A percentile compares a stretch with the other conserved stretches of the same genome.
Evolutionary conservation across 1,139 yeast genomes (phyloP).

Genomic region (Blastobotrys niveus): DNA sequence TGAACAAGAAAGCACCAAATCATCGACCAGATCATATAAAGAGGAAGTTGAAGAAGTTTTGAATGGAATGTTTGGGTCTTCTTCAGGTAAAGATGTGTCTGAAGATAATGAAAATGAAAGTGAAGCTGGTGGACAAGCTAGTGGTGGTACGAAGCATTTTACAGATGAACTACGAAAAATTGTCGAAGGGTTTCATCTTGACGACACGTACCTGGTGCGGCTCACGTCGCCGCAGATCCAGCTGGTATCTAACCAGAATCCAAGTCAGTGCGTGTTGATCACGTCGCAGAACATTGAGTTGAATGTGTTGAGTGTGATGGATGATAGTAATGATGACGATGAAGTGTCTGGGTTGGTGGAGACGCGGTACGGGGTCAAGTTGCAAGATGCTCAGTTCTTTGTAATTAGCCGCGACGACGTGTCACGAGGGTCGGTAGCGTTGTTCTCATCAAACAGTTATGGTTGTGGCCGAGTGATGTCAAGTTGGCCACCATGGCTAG

Average conservation of each 20-base stretch:
- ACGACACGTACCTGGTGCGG: constrained; percentile 62
- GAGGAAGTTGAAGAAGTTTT: constrained; percentile 6
- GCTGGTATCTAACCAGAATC: constrained; percentile 59
- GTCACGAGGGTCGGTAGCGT: constrained; percentile 39
- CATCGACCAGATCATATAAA: background rate
- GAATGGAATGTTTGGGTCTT: constrained; percentile 2
- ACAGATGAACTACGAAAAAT: constrained; percentile 48
- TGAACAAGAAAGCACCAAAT: constrained; percentile 2
- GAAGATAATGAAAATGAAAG: constrained; percentile 7
- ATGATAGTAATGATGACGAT: constrained; percentile 43
- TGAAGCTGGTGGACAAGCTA: background rate
- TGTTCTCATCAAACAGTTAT: constrained; percentile 38
- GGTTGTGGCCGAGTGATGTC: constrained; percentile 35
- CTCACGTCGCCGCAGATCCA: constrained; percentile 85
- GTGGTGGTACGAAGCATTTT: constrained; percentile 33
- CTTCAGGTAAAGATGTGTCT: too few relatives aligned
- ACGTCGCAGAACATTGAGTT: constrained; percentile 69
- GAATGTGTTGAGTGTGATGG: constrained; percentile 55
- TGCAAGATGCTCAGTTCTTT: constrained; percentile 67
- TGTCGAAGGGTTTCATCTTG: constrained; percentile 19
- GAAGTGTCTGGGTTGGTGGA: constrained; percentile 52
- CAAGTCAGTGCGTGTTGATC: constrained; percentile 60
- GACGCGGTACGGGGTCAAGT: constrained; percentile 60
- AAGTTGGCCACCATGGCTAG: constrained; percentile 80
- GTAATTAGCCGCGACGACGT: constrained; percentile 51